phyloP scores from a whole-genome alignment of 805 yeast species.

The Barnettozyma populi region DNA sequence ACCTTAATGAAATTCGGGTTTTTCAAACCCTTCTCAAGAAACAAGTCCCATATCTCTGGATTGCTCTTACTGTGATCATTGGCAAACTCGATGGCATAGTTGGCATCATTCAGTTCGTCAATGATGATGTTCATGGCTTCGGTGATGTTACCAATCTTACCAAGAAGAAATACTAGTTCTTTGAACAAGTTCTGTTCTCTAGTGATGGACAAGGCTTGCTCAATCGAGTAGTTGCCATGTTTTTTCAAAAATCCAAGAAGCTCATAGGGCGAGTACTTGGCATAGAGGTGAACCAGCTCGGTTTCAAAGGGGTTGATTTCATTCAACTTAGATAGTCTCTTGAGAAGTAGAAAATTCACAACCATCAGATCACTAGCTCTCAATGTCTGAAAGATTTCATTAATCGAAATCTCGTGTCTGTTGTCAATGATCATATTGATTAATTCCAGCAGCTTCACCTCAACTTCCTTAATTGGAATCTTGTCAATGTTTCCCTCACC shows the following conservation, averaged over 20 bases:
- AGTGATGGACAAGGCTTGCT: conserved; percentile 63
- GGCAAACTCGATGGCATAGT: conserved; percentile 76
- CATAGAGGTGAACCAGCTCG: conserved; percentile 57
- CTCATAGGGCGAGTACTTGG: conserved; percentile 49
- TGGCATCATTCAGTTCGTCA: conserved; percentile 72
- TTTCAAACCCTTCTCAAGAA: conserved; percentile 63
- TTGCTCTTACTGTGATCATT: conserved; percentile 50
- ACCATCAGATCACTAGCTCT: conserved; percentile 35
- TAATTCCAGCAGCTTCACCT: conserved; percentile 35
- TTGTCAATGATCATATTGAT: conserved; percentile 54
- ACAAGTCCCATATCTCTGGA: conserved; percentile 72
- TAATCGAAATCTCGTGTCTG: conserved; percentile 60
- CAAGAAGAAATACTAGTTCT: conserved; percentile 77
- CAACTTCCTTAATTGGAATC: conserved; percentile 28
- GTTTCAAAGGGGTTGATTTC: conserved; percentile 54
- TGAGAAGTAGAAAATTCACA: conserved; percentile 61
- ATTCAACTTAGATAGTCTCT: conserved; percentile 50
- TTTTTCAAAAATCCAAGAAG: conserved; percentile 58
- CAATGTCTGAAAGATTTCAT: conserved; percentile 43
- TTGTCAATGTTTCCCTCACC: conserved; percentile 32
- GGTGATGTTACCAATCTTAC: conserved; percentile 73
- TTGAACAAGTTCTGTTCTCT: conserved; percentile 46
- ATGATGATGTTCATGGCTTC: conserved; percentile 75
- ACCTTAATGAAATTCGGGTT: conserved; percentile 76
- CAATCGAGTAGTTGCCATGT: conserved; percentile 61